Evolutionary conservation across 495 filamentous ascomycete genomes (phyloP).

Genomic region (Penicillium flavigenum): DNA sequence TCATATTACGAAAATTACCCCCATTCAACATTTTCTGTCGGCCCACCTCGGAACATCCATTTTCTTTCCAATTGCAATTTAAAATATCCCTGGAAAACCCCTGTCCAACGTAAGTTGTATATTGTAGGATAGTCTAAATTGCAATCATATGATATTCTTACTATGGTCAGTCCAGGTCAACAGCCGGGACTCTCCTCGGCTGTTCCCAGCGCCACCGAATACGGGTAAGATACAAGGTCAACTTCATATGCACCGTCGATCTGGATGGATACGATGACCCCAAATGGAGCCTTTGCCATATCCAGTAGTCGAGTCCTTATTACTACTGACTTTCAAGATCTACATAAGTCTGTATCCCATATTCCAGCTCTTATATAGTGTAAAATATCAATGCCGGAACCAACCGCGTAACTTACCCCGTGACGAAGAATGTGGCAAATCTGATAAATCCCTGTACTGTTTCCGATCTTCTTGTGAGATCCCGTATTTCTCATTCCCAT

Average conservation of each 20-base stretch:
- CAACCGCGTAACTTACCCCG: conserved; percentile 6
- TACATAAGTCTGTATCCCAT: not conserved
- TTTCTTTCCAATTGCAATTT: not conserved
- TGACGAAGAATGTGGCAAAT: conserved; percentile 32
- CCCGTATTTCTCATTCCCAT: not conserved
- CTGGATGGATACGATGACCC: conserved; percentile 24
- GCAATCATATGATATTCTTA: not conserved
- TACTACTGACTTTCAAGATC: conserved; percentile 2
- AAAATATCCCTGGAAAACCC: not conserved
- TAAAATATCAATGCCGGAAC: not conserved
- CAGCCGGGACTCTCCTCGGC: conserved; percentile 4
- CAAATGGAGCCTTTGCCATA: conserved; percentile 13
- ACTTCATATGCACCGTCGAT: conserved; percentile 27
- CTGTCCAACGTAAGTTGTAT: not conserved
- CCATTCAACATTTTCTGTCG: not conserved
- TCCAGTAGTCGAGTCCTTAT: conserved; percentile 15
- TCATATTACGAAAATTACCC: not conserved
- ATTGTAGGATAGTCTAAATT: not conserved
- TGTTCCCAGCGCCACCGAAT: not conserved
- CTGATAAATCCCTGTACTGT: conserved; percentile 25
- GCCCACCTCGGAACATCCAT: not conserved
- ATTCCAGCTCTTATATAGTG: not conserved
- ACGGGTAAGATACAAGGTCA: not conserved
- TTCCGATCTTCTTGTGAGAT: conserved; percentile 15
- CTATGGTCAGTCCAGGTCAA: not conserved